Evolutionary conservation across 2,329 filamentous ascomycete species (phyloP).

Genomic region (Thelonectria rubi): DNA sequence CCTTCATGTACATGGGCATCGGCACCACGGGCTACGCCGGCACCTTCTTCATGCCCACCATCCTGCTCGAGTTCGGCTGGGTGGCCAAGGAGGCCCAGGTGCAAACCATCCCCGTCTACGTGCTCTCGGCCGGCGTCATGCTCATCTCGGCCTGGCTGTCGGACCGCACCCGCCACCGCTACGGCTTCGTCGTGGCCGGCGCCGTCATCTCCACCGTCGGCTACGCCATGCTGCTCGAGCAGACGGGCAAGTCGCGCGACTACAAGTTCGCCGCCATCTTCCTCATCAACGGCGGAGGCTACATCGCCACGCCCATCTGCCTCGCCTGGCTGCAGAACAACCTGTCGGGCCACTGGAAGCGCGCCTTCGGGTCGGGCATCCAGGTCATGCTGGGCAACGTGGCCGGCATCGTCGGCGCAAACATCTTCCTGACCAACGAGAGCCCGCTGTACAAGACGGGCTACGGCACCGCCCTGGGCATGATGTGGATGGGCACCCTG

Average conservation of each 20-base stretch:
- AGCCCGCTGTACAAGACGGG: constrained; percentile 59
- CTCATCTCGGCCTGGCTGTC: constrained; percentile 53
- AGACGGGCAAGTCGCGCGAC: constrained; percentile 36
- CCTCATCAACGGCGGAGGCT: constrained; percentile 62
- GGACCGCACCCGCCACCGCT: constrained; percentile 62
- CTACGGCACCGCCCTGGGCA: constrained; percentile 57
- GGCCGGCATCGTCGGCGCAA: constrained; percentile 56
- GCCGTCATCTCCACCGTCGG: constrained; percentile 60
- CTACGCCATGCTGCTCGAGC: constrained; percentile 62
- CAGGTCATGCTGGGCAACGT: constrained; percentile 59
- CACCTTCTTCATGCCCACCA: constrained; percentile 51
- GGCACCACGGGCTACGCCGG: constrained; percentile 57
- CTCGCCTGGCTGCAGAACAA: constrained; percentile 67
- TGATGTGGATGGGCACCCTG: constrained; percentile 55
- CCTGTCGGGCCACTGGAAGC: constrained; percentile 66
- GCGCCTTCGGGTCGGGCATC: constrained; percentile 61
- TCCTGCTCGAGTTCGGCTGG: constrained; percentile 50
- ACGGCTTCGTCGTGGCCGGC: constrained; percentile 62
- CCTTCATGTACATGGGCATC: constrained; percentile 48
- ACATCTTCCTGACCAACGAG: constrained; percentile 59
- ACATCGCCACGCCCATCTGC: constrained; percentile 63
- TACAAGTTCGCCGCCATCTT: constrained; percentile 64
- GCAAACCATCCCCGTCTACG: constrained; percentile 50
- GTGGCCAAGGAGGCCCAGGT: constrained; percentile 47
- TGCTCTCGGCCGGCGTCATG: constrained; percentile 46